These are phyloP conservation scores for Fagopyrum tataricum DNA, from an alignment of 148 eudicot species.

Conservation along the genomic window DNA sequence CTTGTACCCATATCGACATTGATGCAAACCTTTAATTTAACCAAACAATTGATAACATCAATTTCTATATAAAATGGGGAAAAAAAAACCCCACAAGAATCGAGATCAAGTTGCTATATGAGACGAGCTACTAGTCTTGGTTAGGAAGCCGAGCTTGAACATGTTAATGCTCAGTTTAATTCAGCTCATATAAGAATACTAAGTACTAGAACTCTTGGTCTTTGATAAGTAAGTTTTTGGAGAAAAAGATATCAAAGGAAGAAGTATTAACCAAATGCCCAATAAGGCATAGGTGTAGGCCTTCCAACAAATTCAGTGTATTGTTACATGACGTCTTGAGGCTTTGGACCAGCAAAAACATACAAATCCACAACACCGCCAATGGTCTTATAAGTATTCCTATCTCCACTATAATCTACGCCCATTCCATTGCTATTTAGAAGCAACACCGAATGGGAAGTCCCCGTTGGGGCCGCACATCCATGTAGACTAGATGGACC, in stretches of 20 bases:
- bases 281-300: conserved; percentile 91
- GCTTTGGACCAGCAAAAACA: conserved; percentile 58
- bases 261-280: conserved; percentile 84
- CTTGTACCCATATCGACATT: conserved; percentile 73
- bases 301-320: conserved; percentile 69
- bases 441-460: conserved; percentile 57
- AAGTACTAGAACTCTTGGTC: too few species aligned
- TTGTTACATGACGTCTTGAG: conserved; percentile 49
- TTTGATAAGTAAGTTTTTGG: not conserved
- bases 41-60: not conserved
- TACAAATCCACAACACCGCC: conserved; percentile 76
- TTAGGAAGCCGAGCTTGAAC: too few species aligned
- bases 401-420: conserved; percentile 56
- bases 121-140: too few species aligned
- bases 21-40: conserved; percentile 64
- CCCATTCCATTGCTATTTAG: conserved; percentile 92
- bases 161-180: too few species aligned
- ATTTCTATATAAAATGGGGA: too few species aligned
- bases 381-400: conserved; percentile 64
- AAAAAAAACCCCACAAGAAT: too few species aligned
- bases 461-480: conserved; percentile 49
- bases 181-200: too few species aligned
- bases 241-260: not conserved
- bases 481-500: conserved; percentile 79
- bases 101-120: too few species aligned